Evolutionary conservation across 2,329 filamentous ascomycete species (phyloP), one percentile per base, ranked within the genome.

Genomic region (Nemania serpens): DNA sequence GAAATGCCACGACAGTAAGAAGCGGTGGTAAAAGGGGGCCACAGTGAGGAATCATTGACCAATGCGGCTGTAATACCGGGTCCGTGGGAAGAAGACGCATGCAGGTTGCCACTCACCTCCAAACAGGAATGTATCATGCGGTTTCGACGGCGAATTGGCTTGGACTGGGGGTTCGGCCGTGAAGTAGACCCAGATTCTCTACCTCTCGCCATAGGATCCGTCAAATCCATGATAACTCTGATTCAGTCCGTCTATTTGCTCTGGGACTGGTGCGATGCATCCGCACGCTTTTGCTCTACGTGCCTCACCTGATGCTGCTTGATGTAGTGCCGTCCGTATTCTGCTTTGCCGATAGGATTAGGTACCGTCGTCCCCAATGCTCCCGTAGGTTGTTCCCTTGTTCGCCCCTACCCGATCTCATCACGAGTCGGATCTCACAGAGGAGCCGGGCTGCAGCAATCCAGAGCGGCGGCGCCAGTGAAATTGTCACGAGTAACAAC

Each of bases 61-160:
- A 7, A 55, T 57, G 54, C 53, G 45, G 22, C 53, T 60, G 37
- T 57, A 58, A 67, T 52, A 57, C 63, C 33, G 52, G 41, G 29
- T 41, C 54, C 41, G 39, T 46, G 41, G 56, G 57, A 53, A 39
- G 54, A 45, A 36, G 33, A 43, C 6, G 22, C 45, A 20, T 55
- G 34, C 29, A 47, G 29, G 41, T 42, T 50, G 48, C 45, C 15
- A 48, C 61, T 64, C 56, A 66, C 64, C 61, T 89, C 86, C 36
- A 89, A 81, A 72, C 88, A 91, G 29, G 86, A 88, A 63, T 84
- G 84, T 74, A 91, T 88, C 79, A 89, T 83, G 70, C 85, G 81
- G 78, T 89, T 84, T 65, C 87, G 80, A 46, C 87, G 79, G 34
- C 84, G 80, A 61, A 86, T 84, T 2, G 79, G 79, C 62, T 77